These are phyloP conservation scores for Aspergillus sojae DNA, from an alignment of 2,329 filamentous ascomycete species.

Conservation along the genomic window DNA sequence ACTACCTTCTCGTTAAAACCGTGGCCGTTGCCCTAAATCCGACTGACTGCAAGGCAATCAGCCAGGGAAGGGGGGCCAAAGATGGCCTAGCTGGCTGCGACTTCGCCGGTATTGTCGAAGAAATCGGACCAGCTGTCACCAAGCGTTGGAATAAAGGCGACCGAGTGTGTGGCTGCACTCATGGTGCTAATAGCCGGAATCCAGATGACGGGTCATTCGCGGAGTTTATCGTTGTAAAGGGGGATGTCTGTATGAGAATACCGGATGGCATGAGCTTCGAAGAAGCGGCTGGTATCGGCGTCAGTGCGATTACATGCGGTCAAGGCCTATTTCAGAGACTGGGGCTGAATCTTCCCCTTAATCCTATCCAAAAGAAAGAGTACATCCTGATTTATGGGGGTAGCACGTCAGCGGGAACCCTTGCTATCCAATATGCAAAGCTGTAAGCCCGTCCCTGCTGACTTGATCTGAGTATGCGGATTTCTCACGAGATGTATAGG, in stretches of 20 bases:
- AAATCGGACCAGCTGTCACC: constrained; percentile 17
- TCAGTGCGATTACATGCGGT: neutral
- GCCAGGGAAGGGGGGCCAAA: constrained; percentile 1
- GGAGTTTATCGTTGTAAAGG: constrained; percentile 4
- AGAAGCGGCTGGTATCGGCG: constrained; percentile 1
- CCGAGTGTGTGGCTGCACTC: constrained; percentile 38
- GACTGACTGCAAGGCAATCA: constrained; percentile 31
- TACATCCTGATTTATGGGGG: constrained; percentile 8
- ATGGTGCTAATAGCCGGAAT: constrained; percentile 32
- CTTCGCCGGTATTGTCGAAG: constrained; percentile 29
- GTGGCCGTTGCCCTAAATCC: constrained; percentile 38
- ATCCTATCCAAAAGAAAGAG: neutral
- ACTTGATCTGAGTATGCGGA: neutral
- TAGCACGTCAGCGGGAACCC: constrained; percentile 6
- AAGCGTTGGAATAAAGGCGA: constrained; percentile 35
- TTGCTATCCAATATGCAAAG: constrained; percentile 1
- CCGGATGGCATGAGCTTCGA: neutral
- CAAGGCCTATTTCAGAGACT: neutral
- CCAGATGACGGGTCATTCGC: constrained; percentile 7
- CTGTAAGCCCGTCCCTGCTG: neutral
- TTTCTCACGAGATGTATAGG: neutral
- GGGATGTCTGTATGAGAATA: neutral
- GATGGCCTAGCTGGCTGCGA: constrained; percentile 28
- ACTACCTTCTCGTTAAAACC: constrained; percentile 25
- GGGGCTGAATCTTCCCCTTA: neutral